Evolutionary conservation across 768 basidiomycete genomes (phyloP).

Genomic region (Trametes cinnabarina): DNA sequence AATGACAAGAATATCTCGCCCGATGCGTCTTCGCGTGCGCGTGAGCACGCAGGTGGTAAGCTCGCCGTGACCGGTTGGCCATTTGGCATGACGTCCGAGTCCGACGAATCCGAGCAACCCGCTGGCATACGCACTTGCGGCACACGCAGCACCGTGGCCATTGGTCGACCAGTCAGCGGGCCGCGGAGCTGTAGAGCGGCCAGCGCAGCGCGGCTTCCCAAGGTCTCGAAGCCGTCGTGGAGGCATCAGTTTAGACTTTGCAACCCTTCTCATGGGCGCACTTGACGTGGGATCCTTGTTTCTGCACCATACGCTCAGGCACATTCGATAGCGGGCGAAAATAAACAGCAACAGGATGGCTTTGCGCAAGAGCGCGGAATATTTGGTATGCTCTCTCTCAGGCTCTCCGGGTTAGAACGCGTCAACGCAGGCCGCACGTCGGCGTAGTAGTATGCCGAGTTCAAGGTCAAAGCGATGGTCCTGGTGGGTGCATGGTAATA

Average conservation of each 20-base stretch:
- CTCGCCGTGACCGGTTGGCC: not conserved
- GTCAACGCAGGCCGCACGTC: too few relatives aligned
- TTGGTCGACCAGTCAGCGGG: too few relatives aligned
- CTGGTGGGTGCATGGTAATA: too few relatives aligned
- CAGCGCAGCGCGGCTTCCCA: not conserved
- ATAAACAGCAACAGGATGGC: not conserved
- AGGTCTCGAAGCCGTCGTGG: not conserved
- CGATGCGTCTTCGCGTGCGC: not conserved
- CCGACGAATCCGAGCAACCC: not conserved
- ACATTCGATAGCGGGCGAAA: not conserved
- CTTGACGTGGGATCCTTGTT: not conserved
- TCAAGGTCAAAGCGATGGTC: too few relatives aligned
- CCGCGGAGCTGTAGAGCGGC: too few relatives aligned
- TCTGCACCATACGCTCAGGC: slow-evolving; percentile 11
- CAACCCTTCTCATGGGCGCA: not conserved
- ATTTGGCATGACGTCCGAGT: not conserved
- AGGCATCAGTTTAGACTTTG: slow-evolving; percentile 1
- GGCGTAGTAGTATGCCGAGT: too few relatives aligned
- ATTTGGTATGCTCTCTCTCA: too few relatives aligned
- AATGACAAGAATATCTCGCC: slow-evolving; percentile 24
- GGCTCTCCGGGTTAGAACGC: too few relatives aligned
- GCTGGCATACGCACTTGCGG: too few relatives aligned
- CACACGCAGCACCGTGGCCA: too few relatives aligned
- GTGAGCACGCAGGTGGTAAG: not conserved
- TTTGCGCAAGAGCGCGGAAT: slow-evolving; percentile 9